Base-by-base conservation (phyloP, 2,329 filamentous ascomycete species). In the Zasmidium citrigriseum region DNA sequence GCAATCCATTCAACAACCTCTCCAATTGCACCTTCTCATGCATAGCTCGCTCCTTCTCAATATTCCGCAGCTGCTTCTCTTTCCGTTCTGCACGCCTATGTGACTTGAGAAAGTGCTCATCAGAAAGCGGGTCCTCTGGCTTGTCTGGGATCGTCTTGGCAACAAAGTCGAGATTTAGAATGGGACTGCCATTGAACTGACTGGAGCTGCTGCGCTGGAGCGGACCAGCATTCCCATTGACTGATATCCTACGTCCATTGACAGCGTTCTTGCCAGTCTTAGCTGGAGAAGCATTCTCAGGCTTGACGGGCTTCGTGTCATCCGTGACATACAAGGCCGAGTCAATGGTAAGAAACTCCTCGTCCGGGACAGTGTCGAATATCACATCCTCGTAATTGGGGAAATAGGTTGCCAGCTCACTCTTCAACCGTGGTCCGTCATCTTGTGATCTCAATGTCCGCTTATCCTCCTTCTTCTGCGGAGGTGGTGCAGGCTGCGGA, bases 311-410 rank as follows among this genome's bases (percentile, higher is more conserved):
- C 44, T 44, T 51, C 10, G 64, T 46, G 38, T 71, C 69, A 48
- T 72, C 70, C 38, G 65, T 69, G 21, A 73, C 61, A 55, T 70
- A 73, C 29, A 71, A 54, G 9, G 60, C 54, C 18, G 67, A 62
- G 45, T 67, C 61, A 46, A 58, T 50, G 9, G 66, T 70, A 38
- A 70, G 66, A 66, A 73, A 83, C 93, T 92, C 88, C 68, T 88
- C 81, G 75, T 93, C 88, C 68, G 89, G 89, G 41, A 87, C 85
- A 63, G 91, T 88, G 71, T 96, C 90, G 62, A 90, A 92, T 76
- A 98, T 91, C 65, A 97, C 85, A 72, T 96, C 91, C 75, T 97
- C 93, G 75, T 96, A 98, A 70, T 96, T 93, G 53, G 90, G 87
- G 71, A 98, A 97, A 77, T 96, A 98, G 49, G 86, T 84, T 38